These are phyloP conservation scores for Aphanomyces euteiches DNA, from an alignment of 352 stramenopile genomes.

Conservation along the genomic window DNA sequence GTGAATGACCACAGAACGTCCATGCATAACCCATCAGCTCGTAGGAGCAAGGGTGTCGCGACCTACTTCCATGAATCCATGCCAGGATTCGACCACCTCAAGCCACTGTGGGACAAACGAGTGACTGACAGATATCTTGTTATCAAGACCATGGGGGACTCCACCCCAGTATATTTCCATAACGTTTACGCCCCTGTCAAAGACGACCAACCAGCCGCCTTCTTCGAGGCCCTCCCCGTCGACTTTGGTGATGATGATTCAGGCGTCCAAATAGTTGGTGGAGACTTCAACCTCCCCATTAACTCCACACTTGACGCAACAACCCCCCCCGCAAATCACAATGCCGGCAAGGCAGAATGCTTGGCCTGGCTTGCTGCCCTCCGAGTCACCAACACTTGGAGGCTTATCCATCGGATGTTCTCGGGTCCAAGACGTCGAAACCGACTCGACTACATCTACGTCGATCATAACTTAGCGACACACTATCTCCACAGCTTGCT, in stretches of 20 bases:
- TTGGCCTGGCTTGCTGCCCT: constrained; percentile 28
- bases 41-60: neutral
- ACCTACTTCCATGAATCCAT: constrained; percentile 7
- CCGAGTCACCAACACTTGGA: constrained; percentile 30
- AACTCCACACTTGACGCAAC: neutral
- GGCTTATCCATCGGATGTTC: constrained; percentile 23
- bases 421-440: constrained; percentile 28
- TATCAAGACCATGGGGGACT: neutral
- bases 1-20: too few relatives aligned
- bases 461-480: neutral
- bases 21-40: too few relatives aligned
- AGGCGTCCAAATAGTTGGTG: neutral
- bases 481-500: neutral
- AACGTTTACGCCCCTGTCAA: constrained; percentile 12
- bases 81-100: neutral
- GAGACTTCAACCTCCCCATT: neutral
- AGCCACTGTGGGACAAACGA: neutral
- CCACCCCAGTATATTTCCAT: constrained; percentile 6
- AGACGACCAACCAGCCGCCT: neutral
- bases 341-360: neutral
- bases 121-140: constrained; percentile 10
- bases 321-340: neutral
- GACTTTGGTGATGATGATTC: neutral
- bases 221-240: neutral
- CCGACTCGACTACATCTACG: constrained; percentile 25